Base-by-base conservation (phyloP, 257 asterid species). In the Thymus mandschuricus region DNA sequence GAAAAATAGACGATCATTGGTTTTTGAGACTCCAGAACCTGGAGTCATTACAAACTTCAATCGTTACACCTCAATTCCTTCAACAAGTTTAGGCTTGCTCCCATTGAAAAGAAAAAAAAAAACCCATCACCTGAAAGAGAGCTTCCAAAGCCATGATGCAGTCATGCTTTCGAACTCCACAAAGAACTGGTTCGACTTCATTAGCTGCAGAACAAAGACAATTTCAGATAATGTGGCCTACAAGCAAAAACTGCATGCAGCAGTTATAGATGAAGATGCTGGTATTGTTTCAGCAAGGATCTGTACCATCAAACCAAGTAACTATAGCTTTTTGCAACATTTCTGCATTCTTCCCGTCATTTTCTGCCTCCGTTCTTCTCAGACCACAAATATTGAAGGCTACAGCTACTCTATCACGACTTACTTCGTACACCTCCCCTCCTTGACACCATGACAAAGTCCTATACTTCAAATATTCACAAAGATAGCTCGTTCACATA, bases 381-480 rank as follows among this genome's bases (percentile, higher is more conserved):
- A 56, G 77, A 29, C 80, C 84, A 74, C 44, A 41, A 60, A 55
- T 68, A 72, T 81, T 86, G 64, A 85, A 83, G 60, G 83, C 62
- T 52, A 86, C 88, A 62, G 87, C 96, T 75, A 81, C 83, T 72
- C 78, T 71, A 41, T 89, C 85, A 29, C 80, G 89, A 68, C 79
- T 78, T 61, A 86, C 84, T 79, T 86, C 88, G 81, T 75, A 81
- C 27, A 88, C 86, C 83, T 88, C 96, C 11, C 96, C 96, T 62
- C 81, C 85, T 59, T 80, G 89, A 58, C 90, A 86, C 33, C 57
- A 74, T 60, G 84, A 72, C 75, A 88, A 74, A 77, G 81, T 62
- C 82, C 96, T 46, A 4, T 46, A 11, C 11, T 0, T 45, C 8
- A 8, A 45, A 45, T 3, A 46, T 11, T 1, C 2, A 46, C 3